A percentile compares a stretch with the other conserved stretches of the same genome.
Evolutionary conservation across 768 basidiomycete species (phyloP).

Genomic region (Termitomyces heimii): DNA sequence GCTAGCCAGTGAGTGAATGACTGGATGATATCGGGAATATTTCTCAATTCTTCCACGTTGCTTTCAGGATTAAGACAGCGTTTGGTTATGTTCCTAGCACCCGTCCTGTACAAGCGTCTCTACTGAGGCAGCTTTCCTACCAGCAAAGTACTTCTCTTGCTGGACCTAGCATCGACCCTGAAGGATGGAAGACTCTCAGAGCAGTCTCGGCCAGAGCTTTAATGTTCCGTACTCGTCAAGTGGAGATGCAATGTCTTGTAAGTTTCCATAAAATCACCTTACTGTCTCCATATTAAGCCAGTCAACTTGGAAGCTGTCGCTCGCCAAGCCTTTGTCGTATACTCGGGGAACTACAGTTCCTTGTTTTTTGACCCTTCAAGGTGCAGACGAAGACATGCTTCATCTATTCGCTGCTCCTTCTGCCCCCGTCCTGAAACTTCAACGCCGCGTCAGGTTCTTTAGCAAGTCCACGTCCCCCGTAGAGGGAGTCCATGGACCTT

Average conservation of each 20-base stretch:
- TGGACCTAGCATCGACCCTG: conserved; percentile 41
- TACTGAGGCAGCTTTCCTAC: conserved; percentile 45
- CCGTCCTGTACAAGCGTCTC: conserved; percentile 38
- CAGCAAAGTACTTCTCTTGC: conserved; percentile 37
- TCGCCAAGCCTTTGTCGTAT: conserved; percentile 44
- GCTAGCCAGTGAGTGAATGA: conserved; percentile 35
- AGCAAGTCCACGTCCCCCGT: conserved; percentile 23
- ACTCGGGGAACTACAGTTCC: conserved; percentile 45
- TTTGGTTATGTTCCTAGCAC: conserved; percentile 47
- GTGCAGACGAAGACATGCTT: conserved; percentile 29
- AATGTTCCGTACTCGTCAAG: conserved; percentile 31
- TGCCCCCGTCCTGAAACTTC: conserved; percentile 31
- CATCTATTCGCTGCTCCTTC: conserved; percentile 37
- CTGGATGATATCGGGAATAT: not conserved
- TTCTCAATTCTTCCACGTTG: not conserved
- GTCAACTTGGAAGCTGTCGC: conserved; percentile 26
- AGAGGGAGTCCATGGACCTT: conserved; percentile 32
- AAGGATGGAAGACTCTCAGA: conserved; percentile 44
- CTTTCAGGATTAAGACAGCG: conserved; percentile 42
- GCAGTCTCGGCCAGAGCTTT: conserved; percentile 34
- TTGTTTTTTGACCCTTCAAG: conserved; percentile 36
- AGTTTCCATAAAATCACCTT: conserved; percentile 12
- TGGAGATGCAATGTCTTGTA: conserved; percentile 37
- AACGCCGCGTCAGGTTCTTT: conserved; percentile 37
- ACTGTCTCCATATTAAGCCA: not conserved